Percentiles rank a stretch among this genome's conserved stretches.
phyloP scores from a whole-genome alignment of 495 filamentous ascomycete species.

The Durotheca rogersii region DNA sequence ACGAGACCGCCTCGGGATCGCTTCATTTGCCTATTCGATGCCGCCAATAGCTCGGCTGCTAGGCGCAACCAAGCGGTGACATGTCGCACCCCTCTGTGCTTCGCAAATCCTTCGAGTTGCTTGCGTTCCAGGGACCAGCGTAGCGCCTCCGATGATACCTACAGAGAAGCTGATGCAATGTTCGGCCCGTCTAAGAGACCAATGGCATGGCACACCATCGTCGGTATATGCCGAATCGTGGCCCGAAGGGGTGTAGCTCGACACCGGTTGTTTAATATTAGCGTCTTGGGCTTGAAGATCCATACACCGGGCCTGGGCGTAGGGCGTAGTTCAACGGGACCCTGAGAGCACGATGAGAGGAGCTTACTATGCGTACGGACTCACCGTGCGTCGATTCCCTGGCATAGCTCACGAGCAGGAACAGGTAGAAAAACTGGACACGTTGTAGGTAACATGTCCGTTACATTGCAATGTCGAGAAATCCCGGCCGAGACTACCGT shows the following conservation, averaged over 20 bases:
- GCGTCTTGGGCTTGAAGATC: constrained; percentile 1
- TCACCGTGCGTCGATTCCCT: neutral
- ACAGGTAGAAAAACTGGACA: no score
- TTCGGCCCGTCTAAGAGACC: neutral
- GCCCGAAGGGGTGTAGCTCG: neutral
- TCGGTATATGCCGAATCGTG: constrained; percentile 2
- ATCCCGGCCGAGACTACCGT: no score
- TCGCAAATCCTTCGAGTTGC: neutral
- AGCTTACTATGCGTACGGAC: constrained; percentile 1
- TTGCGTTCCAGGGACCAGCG: neutral
- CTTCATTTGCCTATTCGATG: neutral
- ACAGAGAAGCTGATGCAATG: neutral
- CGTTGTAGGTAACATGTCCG: no score
- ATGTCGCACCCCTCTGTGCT: neutral
- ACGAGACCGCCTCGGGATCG: neutral
- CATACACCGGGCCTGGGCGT: neutral
- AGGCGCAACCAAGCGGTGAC: neutral
- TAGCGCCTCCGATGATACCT: neutral
- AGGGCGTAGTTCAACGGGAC: neutral
- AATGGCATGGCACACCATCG: neutral
- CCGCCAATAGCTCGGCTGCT: neutral
- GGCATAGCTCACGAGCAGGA: neutral
- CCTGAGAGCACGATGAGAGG: neutral
- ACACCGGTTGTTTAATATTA: neutral
- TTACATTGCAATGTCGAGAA: no score